Conservation (phyloP, 1,284 basidiomycete species). For the Caloboletus inedulis region DNA sequence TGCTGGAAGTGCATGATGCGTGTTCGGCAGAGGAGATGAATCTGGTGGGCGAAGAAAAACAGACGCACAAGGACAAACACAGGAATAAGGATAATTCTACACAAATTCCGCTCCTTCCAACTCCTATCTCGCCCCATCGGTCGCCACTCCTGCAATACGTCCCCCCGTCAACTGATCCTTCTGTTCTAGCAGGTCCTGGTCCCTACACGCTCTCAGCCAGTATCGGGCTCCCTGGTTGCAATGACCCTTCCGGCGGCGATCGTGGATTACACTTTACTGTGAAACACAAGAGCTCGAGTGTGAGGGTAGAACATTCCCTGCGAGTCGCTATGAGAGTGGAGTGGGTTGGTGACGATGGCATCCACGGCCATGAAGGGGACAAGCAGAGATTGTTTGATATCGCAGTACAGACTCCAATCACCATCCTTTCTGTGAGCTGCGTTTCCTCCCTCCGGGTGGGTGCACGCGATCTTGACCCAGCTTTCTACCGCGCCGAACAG, state of each 20-base stretch:
- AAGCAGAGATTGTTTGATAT: constrained; percentile 87
- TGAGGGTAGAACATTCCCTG: constrained; percentile 75
- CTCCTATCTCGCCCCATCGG: constrained; percentile 29
- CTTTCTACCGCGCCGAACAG: constrained; percentile 34
- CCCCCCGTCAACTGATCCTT: constrained; percentile 36
- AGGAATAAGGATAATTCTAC: constrained; percentile 32
- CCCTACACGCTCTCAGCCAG: constrained; percentile 63
- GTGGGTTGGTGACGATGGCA: constrained; percentile 35
- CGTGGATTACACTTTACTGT: constrained; percentile 69
- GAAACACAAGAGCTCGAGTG: constrained; percentile 77
- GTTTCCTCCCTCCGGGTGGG: background rate
- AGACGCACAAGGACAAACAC: constrained; percentile 16
- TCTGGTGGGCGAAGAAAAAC: constrained; percentile 70
- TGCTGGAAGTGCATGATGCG: constrained; percentile 23
- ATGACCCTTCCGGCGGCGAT: constrained; percentile 23
- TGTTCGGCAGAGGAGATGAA: constrained; percentile 40
- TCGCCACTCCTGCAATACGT: constrained; percentile 25
- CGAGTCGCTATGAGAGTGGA: constrained; percentile 87
- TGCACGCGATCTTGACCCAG: background rate
- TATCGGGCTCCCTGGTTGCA: constrained; percentile 55
- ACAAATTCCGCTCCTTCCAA: constrained; percentile 62
- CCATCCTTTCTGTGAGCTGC: constrained; percentile 66
- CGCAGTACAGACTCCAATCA: constrained; percentile 81
- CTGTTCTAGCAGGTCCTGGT: constrained; percentile 62
- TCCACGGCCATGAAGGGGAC: constrained; percentile 56